phyloP scores from a whole-genome alignment of 1,139 yeast species.

The Zygoascus hellenicus region DNA sequence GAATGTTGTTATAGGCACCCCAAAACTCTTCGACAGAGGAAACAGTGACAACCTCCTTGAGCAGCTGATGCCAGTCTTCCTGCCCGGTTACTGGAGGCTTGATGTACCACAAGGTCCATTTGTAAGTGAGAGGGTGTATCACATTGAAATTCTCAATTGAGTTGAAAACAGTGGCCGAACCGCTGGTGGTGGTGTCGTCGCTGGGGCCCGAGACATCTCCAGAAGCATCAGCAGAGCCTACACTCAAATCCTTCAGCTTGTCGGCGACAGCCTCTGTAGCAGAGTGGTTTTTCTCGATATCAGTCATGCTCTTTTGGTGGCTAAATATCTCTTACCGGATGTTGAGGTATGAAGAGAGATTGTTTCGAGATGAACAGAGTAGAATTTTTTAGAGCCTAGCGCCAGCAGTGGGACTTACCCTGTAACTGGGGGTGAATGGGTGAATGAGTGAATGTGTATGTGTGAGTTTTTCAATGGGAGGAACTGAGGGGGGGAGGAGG shows the following conservation, averaged over 20 bases:
- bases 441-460: too few relatives aligned
- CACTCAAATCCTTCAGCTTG: constrained; percentile 22
- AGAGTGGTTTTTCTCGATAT: constrained; percentile 6
- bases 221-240: constrained; percentile 12
- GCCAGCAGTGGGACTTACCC: too few relatives aligned
- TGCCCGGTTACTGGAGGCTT: constrained; percentile 65
- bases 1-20: constrained; percentile 95
- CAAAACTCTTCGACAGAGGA: constrained; percentile 96
- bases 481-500: too few relatives aligned
- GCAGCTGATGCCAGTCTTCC: constrained; percentile 89
- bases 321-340: too few relatives aligned
- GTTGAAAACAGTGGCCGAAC: constrained; percentile 51
- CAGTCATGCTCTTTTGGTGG: constrained; percentile 6
- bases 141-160: constrained; percentile 66
- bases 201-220: constrained; percentile 16
- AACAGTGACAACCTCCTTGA: constrained; percentile 90
- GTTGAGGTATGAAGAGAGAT: too few relatives aligned
- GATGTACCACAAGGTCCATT: constrained; percentile 98
- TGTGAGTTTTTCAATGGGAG: too few relatives aligned
- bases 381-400: too few relatives aligned
- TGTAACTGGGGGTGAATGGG: too few relatives aligned
- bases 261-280: constrained; percentile 22
- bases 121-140: constrained; percentile 85
- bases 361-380: too few relatives aligned
- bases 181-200: constrained; percentile 14